These are phyloP conservation scores for Cornus kousa DNA, from an alignment of 148 eudicot species.

Conservation along the genomic window DNA sequence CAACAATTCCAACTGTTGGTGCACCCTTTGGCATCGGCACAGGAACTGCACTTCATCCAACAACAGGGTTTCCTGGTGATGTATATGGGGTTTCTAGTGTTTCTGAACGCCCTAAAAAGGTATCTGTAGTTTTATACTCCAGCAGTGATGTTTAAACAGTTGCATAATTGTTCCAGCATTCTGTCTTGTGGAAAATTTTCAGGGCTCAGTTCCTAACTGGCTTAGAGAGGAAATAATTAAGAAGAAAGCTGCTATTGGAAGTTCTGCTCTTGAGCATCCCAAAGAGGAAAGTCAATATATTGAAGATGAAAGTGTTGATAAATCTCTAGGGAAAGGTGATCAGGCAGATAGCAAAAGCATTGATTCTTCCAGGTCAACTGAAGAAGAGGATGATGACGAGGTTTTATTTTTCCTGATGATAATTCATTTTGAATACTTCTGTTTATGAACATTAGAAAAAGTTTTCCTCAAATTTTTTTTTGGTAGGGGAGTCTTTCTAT, in stretches of 20 bases:
- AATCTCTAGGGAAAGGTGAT: constrained; percentile 55
- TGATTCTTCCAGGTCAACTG: constrained; percentile 75
- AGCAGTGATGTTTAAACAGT: not conserved
- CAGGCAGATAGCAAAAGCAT: constrained; percentile 76
- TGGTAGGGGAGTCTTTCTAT: not conserved
- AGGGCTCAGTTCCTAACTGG: constrained; percentile 97
- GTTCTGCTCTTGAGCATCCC: constrained; percentile 46
- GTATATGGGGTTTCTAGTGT: constrained; percentile 55
- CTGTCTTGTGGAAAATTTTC: constrained; percentile 24
- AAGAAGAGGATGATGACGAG: constrained; percentile 83
- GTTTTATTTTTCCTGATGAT: constrained; percentile 16
- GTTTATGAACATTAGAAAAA: not conserved
- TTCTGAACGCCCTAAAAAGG: constrained; percentile 94
- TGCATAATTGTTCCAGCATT: not conserved
- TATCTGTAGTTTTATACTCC: constrained; percentile 6
- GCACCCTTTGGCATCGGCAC: constrained; percentile 57
- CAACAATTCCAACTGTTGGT: constrained; percentile 45
- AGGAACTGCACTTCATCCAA: constrained; percentile 52
- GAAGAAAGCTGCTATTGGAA: constrained; percentile 66
- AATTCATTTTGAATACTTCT: not conserved
- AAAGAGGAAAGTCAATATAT: constrained; percentile 53
- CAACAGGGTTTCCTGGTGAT: constrained; percentile 62
- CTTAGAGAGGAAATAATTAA: constrained; percentile 96
- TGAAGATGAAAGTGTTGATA: constrained; percentile 64
- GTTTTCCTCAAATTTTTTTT: not conserved